These are phyloP conservation scores for Striga hermonthica DNA, from an alignment of 305 asterid genomes.

Conservation along the genomic window DNA sequence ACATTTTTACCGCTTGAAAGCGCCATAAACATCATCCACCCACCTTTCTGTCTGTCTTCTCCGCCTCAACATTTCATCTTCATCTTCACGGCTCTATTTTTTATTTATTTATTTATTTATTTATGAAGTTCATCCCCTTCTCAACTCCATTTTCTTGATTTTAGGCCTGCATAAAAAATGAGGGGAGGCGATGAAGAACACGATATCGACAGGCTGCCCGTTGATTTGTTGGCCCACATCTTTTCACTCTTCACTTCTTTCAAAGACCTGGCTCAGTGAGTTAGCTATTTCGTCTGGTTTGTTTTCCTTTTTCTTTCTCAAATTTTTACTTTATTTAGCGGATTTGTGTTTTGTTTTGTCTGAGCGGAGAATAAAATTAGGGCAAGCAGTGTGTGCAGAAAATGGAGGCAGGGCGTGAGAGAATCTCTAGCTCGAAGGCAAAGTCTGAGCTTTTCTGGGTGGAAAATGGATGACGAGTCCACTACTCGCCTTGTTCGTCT, in stretches of 20 bases:
- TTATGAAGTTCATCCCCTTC: background rate
- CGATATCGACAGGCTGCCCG: conserved; percentile 76
- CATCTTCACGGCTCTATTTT: background rate
- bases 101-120: background rate
- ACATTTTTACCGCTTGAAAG: conserved; percentile 17
- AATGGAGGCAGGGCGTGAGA: conserved; percentile 84
- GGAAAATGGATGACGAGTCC: conserved; percentile 84
- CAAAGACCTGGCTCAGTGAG: conserved; percentile 80
- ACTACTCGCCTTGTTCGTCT: conserved; percentile 68
- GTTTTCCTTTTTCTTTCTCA: background rate
- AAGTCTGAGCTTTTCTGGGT: conserved; percentile 69
- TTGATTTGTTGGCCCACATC: conserved; percentile 74
- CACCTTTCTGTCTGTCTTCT: background rate
- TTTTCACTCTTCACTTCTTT: conserved; percentile 66
- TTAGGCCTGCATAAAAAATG: conserved; percentile 29
- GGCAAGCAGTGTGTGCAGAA: conserved; percentile 65
- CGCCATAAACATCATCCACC: conserved; percentile 14
- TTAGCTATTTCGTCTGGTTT: background rate
- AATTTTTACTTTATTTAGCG: background rate
- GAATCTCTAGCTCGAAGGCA: conserved; percentile 69
- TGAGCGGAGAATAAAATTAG: conserved; percentile 30
- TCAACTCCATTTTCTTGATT: conserved; percentile 20
- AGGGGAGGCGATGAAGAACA: conserved; percentile 45
- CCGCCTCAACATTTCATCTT: too few relatives aligned
- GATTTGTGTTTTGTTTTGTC: background rate